These are phyloP conservation scores for Cornus controversa DNA, from an alignment of 148 eudicot species.

Conservation along the genomic window DNA sequence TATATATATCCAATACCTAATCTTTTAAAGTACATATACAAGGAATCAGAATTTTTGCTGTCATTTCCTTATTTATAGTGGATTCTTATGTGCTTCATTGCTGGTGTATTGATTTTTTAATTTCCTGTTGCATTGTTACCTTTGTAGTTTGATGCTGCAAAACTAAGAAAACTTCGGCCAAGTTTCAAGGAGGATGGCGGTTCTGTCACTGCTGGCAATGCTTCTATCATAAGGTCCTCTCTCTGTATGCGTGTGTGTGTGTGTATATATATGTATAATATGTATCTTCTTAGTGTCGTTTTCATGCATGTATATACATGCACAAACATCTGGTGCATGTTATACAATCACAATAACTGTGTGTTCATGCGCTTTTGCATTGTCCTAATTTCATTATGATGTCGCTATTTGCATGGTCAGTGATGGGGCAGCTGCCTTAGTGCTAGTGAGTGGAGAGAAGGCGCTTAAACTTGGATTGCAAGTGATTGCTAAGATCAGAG, in stretches of 20 bases:
- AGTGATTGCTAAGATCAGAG: constrained; percentile 79
- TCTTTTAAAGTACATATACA: neutral
- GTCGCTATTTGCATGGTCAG: constrained; percentile 35
- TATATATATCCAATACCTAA: neutral
- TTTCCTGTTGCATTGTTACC: neutral
- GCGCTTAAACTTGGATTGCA: constrained; percentile 73
- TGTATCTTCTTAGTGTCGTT: neutral
- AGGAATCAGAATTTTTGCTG: neutral
- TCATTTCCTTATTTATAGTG: neutral
- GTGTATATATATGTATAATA: too few relatives aligned
- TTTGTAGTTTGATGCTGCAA: constrained; percentile 78
- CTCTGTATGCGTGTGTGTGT: too few relatives aligned
- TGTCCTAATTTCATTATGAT: neutral
- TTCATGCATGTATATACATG: neutral
- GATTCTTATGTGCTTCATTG: constrained; percentile 4
- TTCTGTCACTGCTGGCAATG: constrained; percentile 95
- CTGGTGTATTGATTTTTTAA: neutral
- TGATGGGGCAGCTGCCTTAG: constrained; percentile 98
- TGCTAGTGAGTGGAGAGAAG: constrained; percentile 85
- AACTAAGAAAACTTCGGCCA: constrained; percentile 77
- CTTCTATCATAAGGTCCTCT: constrained; percentile 86
- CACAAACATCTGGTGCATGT: too few relatives aligned
- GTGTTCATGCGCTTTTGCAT: neutral
- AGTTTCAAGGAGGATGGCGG: constrained; percentile 83
- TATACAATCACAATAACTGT: neutral